Percentiles rank a stretch among this genome's conserved stretches.
phyloP scores from a whole-genome alignment of 176 grass and related monocot species.

The Chrysopogon serrulatus region DNA sequence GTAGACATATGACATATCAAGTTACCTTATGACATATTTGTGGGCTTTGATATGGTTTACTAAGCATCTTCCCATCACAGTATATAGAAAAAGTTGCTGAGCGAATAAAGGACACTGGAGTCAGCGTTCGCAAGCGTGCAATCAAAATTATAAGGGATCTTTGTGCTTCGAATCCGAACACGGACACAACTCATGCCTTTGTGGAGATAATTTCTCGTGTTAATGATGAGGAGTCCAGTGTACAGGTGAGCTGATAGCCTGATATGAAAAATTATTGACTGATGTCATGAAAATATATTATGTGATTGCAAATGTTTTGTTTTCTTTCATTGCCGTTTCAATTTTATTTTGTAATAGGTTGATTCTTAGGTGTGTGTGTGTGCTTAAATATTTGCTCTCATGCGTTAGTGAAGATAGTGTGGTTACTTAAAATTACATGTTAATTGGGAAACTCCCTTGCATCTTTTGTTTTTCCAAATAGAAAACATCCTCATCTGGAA shows the following conservation, averaged over 20 bases:
- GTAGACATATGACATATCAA: conserved; percentile 6
- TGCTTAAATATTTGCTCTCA: not conserved
- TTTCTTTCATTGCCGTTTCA: not conserved
- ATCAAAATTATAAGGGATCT: conserved; percentile 98
- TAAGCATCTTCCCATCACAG: conserved; percentile 43
- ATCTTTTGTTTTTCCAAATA: not conserved
- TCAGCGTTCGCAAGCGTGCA: conserved; percentile 93
- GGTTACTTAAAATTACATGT: conserved; percentile 19
- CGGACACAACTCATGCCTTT: conserved; percentile 73
- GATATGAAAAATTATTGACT: not conserved
- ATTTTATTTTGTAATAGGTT: not conserved
- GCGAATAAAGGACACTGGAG: conserved; percentile 97
- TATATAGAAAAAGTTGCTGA: conserved; percentile 99
- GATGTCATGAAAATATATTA: not conserved
- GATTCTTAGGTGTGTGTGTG: not conserved
- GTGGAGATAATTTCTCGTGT: conserved; percentile 99
- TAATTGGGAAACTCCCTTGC: not conserved
- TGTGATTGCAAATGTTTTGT: conserved; percentile 5
- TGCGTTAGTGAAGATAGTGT: not conserved
- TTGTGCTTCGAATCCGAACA: conserved; percentile 77
- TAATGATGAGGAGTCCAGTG: conserved; percentile 97
- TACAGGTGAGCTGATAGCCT: conserved; percentile 68
- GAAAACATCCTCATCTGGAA: not conserved
- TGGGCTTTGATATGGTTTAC: conserved; percentile 14
- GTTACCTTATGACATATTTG: conserved; percentile 14